phyloP scores from a whole-genome alignment of 1,284 basidiomycete species.

The Pyrrhoderma lamaoense region DNA sequence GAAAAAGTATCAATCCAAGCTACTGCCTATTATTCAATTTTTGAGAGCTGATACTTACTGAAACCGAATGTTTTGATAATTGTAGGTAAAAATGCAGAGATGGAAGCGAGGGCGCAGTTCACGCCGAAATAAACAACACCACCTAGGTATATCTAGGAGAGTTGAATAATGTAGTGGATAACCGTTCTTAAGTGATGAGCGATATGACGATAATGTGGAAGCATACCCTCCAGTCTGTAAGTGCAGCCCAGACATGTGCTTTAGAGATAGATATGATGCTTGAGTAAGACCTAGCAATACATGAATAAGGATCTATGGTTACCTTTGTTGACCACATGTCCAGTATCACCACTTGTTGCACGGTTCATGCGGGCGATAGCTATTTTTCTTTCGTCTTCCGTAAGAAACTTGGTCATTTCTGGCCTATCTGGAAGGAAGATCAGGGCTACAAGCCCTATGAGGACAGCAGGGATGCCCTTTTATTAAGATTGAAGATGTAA shows the following conservation, averaged over 20 bases:
- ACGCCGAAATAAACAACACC: conserved; percentile 72
- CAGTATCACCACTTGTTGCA: conserved; percentile 59
- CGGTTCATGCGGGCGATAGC: conserved; percentile 71
- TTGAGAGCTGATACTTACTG: conserved; percentile 36
- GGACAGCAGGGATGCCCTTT: conserved; percentile 57
- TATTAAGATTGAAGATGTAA: no score
- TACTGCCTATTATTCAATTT: no score
- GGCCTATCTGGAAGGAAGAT: conserved; percentile 72
- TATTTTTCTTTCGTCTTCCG: conserved; percentile 63
- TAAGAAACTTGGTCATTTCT: conserved; percentile 65
- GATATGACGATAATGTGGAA: no score
- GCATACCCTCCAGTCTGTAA: conserved; percentile 67
- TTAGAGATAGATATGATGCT: no score
- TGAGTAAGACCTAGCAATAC: neutral
- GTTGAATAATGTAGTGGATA: neutral
- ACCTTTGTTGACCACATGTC: conserved; percentile 52
- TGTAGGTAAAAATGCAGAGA: conserved; percentile 80
- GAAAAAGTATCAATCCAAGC: no score
- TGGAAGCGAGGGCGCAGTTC: conserved; percentile 72
- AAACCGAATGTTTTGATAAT: conserved; percentile 69
- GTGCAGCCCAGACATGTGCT: conserved; percentile 58
- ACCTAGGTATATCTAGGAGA: conserved; percentile 46
- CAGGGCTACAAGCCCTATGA: conserved; percentile 60
- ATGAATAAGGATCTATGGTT: conserved; percentile 33
- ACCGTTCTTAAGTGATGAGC: conserved; percentile 13